Base-by-base conservation (phyloP, 768 basidiomycete genomes). In the Calocybe indica region DNA sequence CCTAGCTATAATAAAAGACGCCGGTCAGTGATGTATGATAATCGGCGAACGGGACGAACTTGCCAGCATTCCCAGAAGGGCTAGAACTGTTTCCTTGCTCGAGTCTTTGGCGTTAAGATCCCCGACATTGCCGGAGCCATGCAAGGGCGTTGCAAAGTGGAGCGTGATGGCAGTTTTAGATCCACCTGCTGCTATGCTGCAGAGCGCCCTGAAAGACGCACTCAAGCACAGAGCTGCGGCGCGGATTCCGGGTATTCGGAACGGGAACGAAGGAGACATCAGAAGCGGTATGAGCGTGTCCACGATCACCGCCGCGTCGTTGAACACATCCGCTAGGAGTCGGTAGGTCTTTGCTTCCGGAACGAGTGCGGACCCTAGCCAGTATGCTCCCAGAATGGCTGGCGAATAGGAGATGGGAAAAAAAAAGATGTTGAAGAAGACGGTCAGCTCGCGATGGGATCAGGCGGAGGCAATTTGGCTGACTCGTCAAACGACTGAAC, bases 341-440 rank as follows among this genome's bases (percentile, higher is more conserved):
- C 84, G 77, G 52, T 83, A 87, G 0, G 71, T 79, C 60, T 86
- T 88, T 1, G 82, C 81, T 64, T 88, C 84, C 4, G 85, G 81
- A 31, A 73, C 79, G 3, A 87, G 72, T 0, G 76, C 79, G 0
- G 83, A 79, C 2, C 85, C 83, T 13, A 85, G 64, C 37, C 72
- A 67, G 56, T 83, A 82, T 1, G 79, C 85, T 3, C 71, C 77
- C 6, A 78, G 52, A 39, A 88, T 85, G 6, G 85, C 85, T 85
- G 43, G 35, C 29, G n/a, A 29, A 11, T 37, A 6, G 13, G 32
- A 28, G 6, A 49, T 12, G 45, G 42, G 13, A 30, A 33, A 15
- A 28, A 15, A 28, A 28, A 13, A 8, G 29, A 29, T 29, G 33
- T 44, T n/a, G 22, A 22, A 22, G 22, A 22, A 22, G 22, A 22